Evolutionary conservation across 768 basidiomycete genomes (phyloP).

Genomic region (Lentinus tigrinus): DNA sequence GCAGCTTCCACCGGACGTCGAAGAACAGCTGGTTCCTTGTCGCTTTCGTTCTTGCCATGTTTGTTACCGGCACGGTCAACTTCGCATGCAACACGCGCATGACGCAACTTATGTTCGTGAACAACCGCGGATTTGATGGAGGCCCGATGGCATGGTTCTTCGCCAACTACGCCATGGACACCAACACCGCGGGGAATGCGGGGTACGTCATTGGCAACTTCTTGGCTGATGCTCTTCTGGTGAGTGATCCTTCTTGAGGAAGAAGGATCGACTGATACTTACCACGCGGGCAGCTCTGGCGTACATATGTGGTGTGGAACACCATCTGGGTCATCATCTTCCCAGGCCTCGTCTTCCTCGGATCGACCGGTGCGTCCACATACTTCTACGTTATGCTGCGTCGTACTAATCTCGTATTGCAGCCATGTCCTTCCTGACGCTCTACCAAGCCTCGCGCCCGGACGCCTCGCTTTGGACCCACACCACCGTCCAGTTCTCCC

Average conservation of each 20-base stretch:
- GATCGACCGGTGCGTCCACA: constrained; percentile 13
- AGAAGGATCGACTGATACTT: background rate
- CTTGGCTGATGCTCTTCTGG: constrained; percentile 21
- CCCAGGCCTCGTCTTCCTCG: constrained; percentile 12
- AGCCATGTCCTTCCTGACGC: constrained; percentile 18
- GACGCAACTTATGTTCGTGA: constrained; percentile 19
- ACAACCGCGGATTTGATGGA: constrained; percentile 22
- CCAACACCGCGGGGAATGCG: background rate
- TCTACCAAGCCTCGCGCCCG: constrained; percentile 19
- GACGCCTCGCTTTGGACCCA: constrained; percentile 12
- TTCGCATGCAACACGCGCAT: constrained; percentile 17
- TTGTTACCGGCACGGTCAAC: constrained; percentile 19
- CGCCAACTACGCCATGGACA: background rate
- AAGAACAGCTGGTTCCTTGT: constrained; percentile 22
- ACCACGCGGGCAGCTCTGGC: constrained; percentile 19
- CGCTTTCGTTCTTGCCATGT: constrained; percentile 10
- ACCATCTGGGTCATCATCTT: constrained; percentile 13
- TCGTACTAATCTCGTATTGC: background rate
- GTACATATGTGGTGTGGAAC: constrained; percentile 22
- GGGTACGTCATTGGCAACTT: constrained; percentile 3
- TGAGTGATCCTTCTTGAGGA: constrained; percentile 8
- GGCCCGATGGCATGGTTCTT: constrained; percentile 19
- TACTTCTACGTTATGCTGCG: background rate
- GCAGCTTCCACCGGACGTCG: background rate
- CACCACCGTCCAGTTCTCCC: constrained; percentile 16